Conservation (phyloP, 768 basidiomycete species). For the Psilocybe cyanescens region DNA sequence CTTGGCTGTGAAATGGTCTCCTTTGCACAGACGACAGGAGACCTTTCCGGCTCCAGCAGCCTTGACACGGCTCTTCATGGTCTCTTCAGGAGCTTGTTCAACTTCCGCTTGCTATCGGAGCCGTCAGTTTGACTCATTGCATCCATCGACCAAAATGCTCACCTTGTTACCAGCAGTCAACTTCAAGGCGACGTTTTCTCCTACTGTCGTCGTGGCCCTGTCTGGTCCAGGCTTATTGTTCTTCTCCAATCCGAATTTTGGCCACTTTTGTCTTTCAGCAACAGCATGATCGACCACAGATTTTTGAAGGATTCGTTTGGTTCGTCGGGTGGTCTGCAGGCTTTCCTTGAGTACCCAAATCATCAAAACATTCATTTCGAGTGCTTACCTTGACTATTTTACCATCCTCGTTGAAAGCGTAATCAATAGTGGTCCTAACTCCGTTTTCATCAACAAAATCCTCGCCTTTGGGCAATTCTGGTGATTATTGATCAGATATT, state of each 20-base stretch:
- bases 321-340: constrained; percentile 79
- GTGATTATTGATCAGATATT: neutral
- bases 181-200: constrained; percentile 54
- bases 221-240: constrained; percentile 89
- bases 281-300: constrained; percentile 93
- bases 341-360: neutral
- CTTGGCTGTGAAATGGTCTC: constrained; percentile 96
- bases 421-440: constrained; percentile 83
- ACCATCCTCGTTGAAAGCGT: constrained; percentile 86
- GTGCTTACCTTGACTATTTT: constrained; percentile 87
- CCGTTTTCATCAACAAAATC: constrained; percentile 87
- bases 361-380: neutral
- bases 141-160: constrained; percentile 13
- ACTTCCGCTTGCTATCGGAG: constrained; percentile 57
- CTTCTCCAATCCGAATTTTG: constrained; percentile 92
- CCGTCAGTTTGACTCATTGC: neutral
- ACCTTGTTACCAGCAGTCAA: constrained; percentile 66
- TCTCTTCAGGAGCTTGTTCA: constrained; percentile 68
- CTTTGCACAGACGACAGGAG: constrained; percentile 91
- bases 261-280: constrained; percentile 92
- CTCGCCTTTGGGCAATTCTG: constrained; percentile 59
- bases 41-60: constrained; percentile 88
- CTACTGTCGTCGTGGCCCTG: constrained; percentile 92
- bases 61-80: constrained; percentile 65
- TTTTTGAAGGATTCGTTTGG: constrained; percentile 86